These are phyloP conservation scores for Penicillium dipodomyicola DNA, from an alignment of 495 filamentous ascomycete genomes.

Conservation along the genomic window DNA sequence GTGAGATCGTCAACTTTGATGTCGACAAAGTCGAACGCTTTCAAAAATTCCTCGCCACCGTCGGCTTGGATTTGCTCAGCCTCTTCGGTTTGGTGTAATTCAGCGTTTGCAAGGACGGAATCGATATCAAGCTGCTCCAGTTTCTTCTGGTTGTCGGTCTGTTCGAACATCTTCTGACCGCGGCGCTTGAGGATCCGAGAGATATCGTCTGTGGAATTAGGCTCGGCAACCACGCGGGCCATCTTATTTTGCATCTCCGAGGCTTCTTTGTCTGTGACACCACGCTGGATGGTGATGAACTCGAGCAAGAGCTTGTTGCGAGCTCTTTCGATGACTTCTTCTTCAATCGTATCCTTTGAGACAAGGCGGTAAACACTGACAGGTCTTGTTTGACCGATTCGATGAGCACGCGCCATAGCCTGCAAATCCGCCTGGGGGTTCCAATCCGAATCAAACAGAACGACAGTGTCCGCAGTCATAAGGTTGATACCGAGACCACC, in stretches of 20 bases:
- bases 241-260: slow-evolving; percentile 70
- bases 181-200: slow-evolving; percentile 89
- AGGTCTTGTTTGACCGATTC: slow-evolving; percentile 93
- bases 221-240: slow-evolving; percentile 62
- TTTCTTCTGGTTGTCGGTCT: slow-evolving; percentile 91
- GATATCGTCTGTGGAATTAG: slow-evolving; percentile 84
- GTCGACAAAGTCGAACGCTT: slow-evolving; percentile 82
- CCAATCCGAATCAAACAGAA: slow-evolving; percentile 99
- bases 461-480: slow-evolving; percentile 97
- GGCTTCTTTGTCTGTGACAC: slow-evolving; percentile 84
- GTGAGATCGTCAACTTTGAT: slow-evolving; percentile 90
- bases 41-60: slow-evolving; percentile 89
- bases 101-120: slow-evolving; percentile 90
- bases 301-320: slow-evolving; percentile 99
- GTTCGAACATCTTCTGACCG: slow-evolving; percentile 96
- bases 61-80: slow-evolving; percentile 88
- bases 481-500: slow-evolving; percentile 97
- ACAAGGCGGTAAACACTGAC: slow-evolving; percentile 95
- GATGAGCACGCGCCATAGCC: slow-evolving; percentile 96
- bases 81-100: slow-evolving; percentile 91
- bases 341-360: slow-evolving; percentile 96
- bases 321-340: slow-evolving; percentile 92
- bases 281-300: slow-evolving; percentile 94
- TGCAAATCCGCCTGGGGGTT: slow-evolving; percentile 98
- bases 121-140: slow-evolving; percentile 99